Conservation (phyloP, 371 early-diverging fungal species). For the Furculomyces boomerangus region DNA sequence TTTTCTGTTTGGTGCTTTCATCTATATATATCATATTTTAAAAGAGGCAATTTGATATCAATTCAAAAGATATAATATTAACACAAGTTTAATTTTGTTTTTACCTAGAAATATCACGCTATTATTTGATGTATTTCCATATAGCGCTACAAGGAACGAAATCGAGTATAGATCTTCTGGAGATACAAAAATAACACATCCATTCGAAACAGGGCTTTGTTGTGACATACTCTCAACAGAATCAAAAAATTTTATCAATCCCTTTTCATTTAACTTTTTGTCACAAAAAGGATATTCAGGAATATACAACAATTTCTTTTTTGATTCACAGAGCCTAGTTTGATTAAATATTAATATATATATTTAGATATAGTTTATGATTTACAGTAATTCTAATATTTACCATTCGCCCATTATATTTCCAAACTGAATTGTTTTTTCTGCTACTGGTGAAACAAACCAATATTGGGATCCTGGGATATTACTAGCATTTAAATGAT, state of each 20-base stretch:
- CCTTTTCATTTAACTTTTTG: constrained; percentile 23
- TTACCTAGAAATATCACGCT: not conserved
- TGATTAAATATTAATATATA: not conserved
- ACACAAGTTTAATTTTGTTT: not conserved
- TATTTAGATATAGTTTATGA: constrained; percentile 9
- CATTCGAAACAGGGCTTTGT: not conserved
- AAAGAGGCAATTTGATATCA: not conserved
- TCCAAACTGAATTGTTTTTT: constrained; percentile 56
- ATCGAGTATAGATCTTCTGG: not conserved
- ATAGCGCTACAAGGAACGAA: not conserved
- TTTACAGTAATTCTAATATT: not conserved
- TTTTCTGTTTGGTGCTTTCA: too few relatives aligned
- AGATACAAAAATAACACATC: not conserved
- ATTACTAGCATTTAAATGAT: constrained; percentile 31
- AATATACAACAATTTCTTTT: constrained; percentile 7
- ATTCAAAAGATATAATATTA: not conserved
- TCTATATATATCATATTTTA: too few relatives aligned
- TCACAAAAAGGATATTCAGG: constrained; percentile 20
- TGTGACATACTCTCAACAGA: not conserved
- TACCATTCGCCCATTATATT: constrained; percentile 76
- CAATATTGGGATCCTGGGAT: constrained; percentile 39
- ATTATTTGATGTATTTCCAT: not conserved
- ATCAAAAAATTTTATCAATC: constrained; percentile 2
- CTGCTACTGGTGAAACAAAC: constrained; percentile 55
- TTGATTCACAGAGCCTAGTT: not conserved